Evolutionary conservation across 164 flowering plant species (phyloP).

Genomic region (Tetrastigma voinierianum): DNA sequence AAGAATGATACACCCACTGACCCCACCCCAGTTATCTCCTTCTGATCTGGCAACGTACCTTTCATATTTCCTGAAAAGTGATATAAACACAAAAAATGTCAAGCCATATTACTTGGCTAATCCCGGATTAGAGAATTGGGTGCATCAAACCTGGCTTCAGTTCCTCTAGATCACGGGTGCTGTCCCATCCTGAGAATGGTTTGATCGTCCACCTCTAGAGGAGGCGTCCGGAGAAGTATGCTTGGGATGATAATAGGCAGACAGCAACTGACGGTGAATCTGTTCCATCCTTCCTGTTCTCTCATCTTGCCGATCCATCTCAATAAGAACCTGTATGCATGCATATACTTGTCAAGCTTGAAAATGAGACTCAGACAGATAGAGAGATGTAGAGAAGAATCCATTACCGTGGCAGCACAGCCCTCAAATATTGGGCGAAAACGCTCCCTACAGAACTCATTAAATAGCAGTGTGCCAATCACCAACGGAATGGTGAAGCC

Average conservation of each 20-base stretch:
- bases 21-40: not conserved
- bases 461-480: slow-evolving; percentile 71
- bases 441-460: slow-evolving; percentile 82
- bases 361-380: not conserved
- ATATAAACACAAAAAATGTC: slow-evolving; percentile 8
- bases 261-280: slow-evolving; percentile 42
- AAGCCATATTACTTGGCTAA: slow-evolving; percentile 5
- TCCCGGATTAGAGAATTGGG: slow-evolving; percentile 1
- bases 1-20: not conserved
- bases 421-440: slow-evolving; percentile 62
- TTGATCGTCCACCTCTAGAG: slow-evolving; percentile 10
- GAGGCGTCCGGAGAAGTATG: slow-evolving; percentile 11
- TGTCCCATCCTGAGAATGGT: slow-evolving; percentile 6
- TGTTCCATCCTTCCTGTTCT: slow-evolving; percentile 57
- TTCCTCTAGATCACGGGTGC: slow-evolving; percentile 21
- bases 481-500: slow-evolving; percentile 76
- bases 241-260: slow-evolving; percentile 57
- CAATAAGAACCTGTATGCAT: slow-evolving; percentile 59
- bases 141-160: slow-evolving; percentile 24
- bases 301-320: slow-evolving; percentile 81
- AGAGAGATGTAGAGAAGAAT: slow-evolving; percentile 1
- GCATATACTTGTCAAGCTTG: not conserved
- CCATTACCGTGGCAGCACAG: slow-evolving; percentile 43
- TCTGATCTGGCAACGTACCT: slow-evolving; percentile 3
- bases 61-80: slow-evolving; percentile 16